These are phyloP conservation scores for Tylopilus sp. DNA, from an alignment of 1,284 basidiomycete genomes.

Conservation along the genomic window DNA sequence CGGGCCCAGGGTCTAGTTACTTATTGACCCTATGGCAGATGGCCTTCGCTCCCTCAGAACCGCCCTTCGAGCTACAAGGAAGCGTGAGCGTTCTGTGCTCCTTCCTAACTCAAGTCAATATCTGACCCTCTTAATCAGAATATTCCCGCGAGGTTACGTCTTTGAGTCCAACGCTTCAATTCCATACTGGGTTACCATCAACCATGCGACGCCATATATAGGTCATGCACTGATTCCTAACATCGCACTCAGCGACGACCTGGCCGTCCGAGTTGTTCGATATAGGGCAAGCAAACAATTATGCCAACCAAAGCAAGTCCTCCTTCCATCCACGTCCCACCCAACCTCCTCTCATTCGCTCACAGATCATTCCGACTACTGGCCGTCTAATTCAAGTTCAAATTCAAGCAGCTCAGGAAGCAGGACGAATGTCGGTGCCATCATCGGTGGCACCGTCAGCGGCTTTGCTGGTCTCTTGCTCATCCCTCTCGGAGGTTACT, in stretches of 20 bases:
- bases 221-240: background rate
- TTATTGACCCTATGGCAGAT: too few species aligned
- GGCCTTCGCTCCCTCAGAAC: conserved; percentile 20
- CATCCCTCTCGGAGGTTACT: conserved; percentile 17
- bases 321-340: too few species aligned
- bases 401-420: conserved; percentile 4
- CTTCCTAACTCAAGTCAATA: background rate
- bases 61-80: conserved; percentile 20
- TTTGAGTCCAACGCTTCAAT: conserved; percentile 21
- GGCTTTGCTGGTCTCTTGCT: conserved; percentile 16
- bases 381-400: background rate
- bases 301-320: conserved; percentile 8
- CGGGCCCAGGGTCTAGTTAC: too few species aligned
- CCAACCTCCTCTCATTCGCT: background rate
- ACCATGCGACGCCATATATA: conserved; percentile 19
- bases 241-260: conserved; percentile 11
- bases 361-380: conserved; percentile 12
- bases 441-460: conserved; percentile 25
- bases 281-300: conserved; percentile 10
- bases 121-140: conserved; percentile 10
- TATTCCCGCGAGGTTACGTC: conserved; percentile 22
- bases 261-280: conserved; percentile 21
- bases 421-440: conserved; percentile 15
- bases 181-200: conserved; percentile 25
- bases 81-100: conserved; percentile 11